Evolutionary conservation across 805 yeast genomes (phyloP).

Genomic region (Kuraishia piskuri): DNA sequence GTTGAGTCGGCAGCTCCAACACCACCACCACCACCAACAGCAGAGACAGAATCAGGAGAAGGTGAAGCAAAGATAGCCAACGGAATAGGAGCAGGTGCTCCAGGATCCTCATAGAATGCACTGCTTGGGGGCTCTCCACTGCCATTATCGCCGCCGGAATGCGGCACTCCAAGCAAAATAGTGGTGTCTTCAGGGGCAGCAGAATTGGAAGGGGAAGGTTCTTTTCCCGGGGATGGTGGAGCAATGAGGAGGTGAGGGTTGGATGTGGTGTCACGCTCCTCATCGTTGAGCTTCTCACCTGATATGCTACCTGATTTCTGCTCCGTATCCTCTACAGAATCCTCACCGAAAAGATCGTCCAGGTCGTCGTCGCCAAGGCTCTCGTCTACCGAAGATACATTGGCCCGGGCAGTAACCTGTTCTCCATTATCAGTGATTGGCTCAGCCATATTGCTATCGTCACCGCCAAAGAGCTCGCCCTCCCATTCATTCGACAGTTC

Average conservation of each 20-base stretch:
- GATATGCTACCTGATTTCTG: no score
- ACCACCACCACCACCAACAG: not conserved
- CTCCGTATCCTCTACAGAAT: conserved; percentile 5
- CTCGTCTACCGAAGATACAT: conserved; percentile 1
- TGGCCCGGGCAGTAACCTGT: not conserved
- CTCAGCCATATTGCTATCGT: not conserved
- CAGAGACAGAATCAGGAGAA: conserved; percentile 12
- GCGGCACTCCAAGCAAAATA: not conserved
- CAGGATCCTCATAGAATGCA: conserved; percentile 67
- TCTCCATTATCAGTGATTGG: not conserved
- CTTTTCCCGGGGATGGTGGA: not conserved
- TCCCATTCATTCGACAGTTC: conserved; percentile 2
- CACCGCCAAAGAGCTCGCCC: not conserved
- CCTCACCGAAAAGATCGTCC: conserved; percentile 20
- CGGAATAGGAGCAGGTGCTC: conserved; percentile 69
- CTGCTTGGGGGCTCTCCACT: conserved; percentile 11
- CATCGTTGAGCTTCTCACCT: no score
- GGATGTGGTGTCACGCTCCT: no score
- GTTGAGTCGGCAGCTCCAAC: not conserved
- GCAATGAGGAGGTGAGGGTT: not conserved
- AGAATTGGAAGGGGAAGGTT: not conserved
- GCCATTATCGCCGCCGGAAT: not conserved
- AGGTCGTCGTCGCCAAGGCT: conserved; percentile 15
- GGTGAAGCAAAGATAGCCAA: conserved; percentile 35
- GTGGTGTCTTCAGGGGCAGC: not conserved